A percentile compares a stretch with the other conserved stretches of the same genome.
Conservation (phyloP, 2,329 filamentous ascomycete genomes). For the Diaporthe batatas region DNA sequence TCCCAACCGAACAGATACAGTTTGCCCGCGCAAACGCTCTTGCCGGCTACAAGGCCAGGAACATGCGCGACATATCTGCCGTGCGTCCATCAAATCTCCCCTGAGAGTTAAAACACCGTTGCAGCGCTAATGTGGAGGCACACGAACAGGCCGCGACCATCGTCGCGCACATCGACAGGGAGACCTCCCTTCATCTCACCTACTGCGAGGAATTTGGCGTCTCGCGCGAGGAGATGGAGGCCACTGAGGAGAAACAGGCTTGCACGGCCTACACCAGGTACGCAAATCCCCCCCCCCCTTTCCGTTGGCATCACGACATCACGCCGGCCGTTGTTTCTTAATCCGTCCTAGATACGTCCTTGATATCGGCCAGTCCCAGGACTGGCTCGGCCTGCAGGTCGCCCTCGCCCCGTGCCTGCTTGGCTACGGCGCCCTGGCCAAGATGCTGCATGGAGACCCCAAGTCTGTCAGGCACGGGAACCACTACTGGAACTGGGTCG, state of each 20-base stretch:
- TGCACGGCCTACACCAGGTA: conserved; percentile 57
- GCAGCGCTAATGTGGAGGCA: not conserved
- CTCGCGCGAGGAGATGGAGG: conserved; percentile 78
- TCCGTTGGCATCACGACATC: conserved; percentile 75
- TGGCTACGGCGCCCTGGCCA: conserved; percentile 87
- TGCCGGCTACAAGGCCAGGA: conserved; percentile 85
- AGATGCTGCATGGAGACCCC: conserved; percentile 74
- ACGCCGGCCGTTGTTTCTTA: conserved; percentile 44
- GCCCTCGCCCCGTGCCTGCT: conserved; percentile 88
- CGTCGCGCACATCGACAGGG: conserved; percentile 80
- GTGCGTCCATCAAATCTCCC: conserved; percentile 58
- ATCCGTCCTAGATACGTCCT: conserved; percentile 75
- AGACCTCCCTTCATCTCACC: conserved; percentile 83
- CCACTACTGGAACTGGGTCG: conserved; percentile 90
- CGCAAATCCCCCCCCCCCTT: not conserved
- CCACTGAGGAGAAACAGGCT: conserved; percentile 71
- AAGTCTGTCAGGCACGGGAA: conserved; percentile 75
- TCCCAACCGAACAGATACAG: conserved; percentile 70
- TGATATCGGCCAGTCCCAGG: conserved; percentile 87
- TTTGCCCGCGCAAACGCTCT: conserved; percentile 90
- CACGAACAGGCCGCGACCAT: conserved; percentile 61
- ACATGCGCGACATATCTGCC: conserved; percentile 77
- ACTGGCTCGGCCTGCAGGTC: conserved; percentile 89
- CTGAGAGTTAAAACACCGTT: not conserved
- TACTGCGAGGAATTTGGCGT: conserved; percentile 89